Base-by-base conservation (phyloP, 306 rosid species). In the Corylus heterophylla region DNA sequence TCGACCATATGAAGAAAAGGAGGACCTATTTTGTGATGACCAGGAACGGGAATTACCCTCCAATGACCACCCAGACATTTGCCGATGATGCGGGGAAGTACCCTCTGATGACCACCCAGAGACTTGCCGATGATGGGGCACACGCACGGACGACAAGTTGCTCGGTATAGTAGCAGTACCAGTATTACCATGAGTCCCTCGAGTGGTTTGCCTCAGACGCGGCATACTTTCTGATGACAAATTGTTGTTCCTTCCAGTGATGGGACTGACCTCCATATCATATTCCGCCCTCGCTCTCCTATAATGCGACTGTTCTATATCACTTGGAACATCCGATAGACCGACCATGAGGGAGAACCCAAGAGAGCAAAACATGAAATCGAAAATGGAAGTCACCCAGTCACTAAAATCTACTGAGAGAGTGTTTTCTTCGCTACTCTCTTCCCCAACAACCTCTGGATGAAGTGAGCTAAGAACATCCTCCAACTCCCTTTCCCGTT, bases 381-480 rank as follows among this genome's bases (percentile, higher is more conserved):
- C 14, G 2, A 84, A 59, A 74, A 90, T 62, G 8, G 82, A 59
- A n/a, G 87, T 66, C 86, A 88, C 69, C 81, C 82, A 59, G 54
- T 76, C 83, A 20, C 67, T 78, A 22, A 84, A 14, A 37, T 70
- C 82, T 35, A 63, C 82, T 1, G 86, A 25, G 54, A 63, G 16
- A 62, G 35, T n/a, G 55, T 45, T 59, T 51, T 81, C 83, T 14
- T 74, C 69, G 49, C 72, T 37, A 75, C 55, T 7, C 50, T 79
- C 92, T 29, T 42, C 86, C 59, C 20, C 82, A 81, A 83, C 82
- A 81, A 83, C n/a, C 71, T 86, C 83, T 12, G 83, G 76, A 76
- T 74, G 81, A 66, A 90, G 80, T 20, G 91, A 68, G 89, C 93
- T 93, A 45, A 90, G 76, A 25, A 93, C 82, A 70, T 88, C 94